Percentiles rank a stretch among this genome's conserved stretches.
Conservation (phyloP, 805 yeast genomes). For the Candida adriatica region DNA sequence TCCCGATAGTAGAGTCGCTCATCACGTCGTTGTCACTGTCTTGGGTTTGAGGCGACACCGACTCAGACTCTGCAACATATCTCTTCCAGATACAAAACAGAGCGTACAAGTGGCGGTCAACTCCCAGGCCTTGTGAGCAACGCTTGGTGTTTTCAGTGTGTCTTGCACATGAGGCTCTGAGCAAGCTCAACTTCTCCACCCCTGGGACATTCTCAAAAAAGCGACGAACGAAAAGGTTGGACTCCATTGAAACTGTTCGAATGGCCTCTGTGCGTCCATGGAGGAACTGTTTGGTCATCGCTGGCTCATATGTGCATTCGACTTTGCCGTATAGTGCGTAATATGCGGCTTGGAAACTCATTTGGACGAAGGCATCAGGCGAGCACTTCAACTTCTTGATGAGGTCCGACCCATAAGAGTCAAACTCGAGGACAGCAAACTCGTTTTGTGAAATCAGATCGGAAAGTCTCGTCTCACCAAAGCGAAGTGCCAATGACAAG, state of each 20-base stretch:
- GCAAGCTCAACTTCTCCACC: conserved; percentile 45
- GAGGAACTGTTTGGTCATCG: conserved; percentile 82
- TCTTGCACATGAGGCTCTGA: conserved; percentile 62
- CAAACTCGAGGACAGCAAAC: conserved; percentile 71
- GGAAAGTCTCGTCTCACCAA: conserved; percentile 84
- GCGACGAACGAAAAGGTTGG: conserved; percentile 75
- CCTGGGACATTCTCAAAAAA: conserved; percentile 66
- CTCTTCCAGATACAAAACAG: conserved; percentile 82
- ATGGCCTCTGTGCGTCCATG: conserved; percentile 95
- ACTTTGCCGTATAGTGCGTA: conserved; percentile 89
- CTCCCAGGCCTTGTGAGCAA: conserved; percentile 78
- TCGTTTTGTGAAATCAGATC: conserved; percentile 89
- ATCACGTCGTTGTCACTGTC: conserved; percentile 24
- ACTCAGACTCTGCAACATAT: conserved; percentile 30
- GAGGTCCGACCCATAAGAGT: conserved; percentile 60
- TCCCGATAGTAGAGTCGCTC: conserved; percentile 18
- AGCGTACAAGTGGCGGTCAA: conserved; percentile 86
- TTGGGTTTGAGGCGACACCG: no score
- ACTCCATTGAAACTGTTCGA: conserved; percentile 74
- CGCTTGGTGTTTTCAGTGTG: conserved; percentile 64
- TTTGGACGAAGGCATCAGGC: conserved; percentile 92
- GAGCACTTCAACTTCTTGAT: conserved; percentile 82
- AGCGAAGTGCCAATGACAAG: conserved; percentile 69
- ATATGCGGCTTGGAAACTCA: conserved; percentile 90
- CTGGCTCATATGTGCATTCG: conserved; percentile 93